These are phyloP conservation scores for Elymus sibiricus DNA, from an alignment of 176 grass and related monocot genomes.

Conservation along the genomic window DNA sequence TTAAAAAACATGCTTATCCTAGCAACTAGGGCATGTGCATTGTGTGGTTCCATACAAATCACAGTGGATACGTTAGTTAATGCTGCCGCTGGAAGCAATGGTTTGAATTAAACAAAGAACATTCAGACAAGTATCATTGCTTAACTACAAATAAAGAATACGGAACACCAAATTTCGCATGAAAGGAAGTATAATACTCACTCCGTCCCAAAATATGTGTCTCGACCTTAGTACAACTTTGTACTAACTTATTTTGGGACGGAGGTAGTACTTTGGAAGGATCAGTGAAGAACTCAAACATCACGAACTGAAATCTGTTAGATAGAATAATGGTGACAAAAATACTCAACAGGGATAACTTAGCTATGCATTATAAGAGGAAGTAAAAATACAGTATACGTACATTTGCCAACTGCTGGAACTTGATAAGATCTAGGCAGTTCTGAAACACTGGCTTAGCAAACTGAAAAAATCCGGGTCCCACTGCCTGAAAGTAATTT, in stretches of 20 bases:
- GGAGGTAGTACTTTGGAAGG: too few relatives aligned
- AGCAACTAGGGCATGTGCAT: conserved; percentile 9
- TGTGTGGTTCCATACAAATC: neutral
- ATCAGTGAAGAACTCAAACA: too few relatives aligned
- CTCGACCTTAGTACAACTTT: too few relatives aligned
- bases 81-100: neutral
- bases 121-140: neutral
- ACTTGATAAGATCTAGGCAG: conserved; percentile 77
- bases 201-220: too few relatives aligned
- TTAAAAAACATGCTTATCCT: neutral
- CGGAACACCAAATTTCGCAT: too few relatives aligned
- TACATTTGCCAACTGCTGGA: conserved; percentile 91
- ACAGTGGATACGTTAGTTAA: neutral
- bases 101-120: neutral
- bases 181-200: too few relatives aligned
- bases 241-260: too few relatives aligned
- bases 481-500: conserved; percentile 61
- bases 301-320: too few relatives aligned
- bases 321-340: too few relatives aligned
- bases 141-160: neutral
- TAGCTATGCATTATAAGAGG: too few relatives aligned
- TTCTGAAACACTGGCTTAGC: conserved; percentile 92
- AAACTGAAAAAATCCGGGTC: conserved; percentile 90
- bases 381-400: neutral
- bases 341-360: too few relatives aligned